Evolutionary conservation across 441 rosid species (phyloP).

Genomic region (Rhodomyrtus psidioides): DNA sequence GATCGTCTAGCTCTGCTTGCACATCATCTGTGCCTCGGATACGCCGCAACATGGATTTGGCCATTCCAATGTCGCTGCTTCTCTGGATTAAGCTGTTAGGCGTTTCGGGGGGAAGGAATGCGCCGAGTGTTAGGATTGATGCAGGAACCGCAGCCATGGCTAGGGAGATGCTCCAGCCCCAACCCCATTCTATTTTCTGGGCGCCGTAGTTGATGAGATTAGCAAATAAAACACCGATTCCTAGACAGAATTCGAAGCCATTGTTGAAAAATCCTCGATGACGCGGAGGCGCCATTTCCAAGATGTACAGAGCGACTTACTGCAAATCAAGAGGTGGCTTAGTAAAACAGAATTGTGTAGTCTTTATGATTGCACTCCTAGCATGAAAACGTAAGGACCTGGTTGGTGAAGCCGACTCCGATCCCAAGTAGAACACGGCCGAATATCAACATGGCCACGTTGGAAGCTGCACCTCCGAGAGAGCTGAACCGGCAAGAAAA

Average conservation of each 20-base stretch:
- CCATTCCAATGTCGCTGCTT: neutral
- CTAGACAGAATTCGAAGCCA: slow-evolving; percentile 45
- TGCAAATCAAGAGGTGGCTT: neutral
- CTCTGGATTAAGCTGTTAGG: neutral
- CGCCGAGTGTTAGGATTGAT: neutral
- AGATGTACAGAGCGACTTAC: slow-evolving; percentile 49
- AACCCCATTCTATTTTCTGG: slow-evolving; percentile 30
- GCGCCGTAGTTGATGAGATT: slow-evolving; percentile 31
- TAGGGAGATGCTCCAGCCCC: slow-evolving; percentile 56
- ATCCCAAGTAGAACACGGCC: slow-evolving; percentile 44
- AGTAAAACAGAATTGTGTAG: neutral
- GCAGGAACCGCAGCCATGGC: slow-evolving; percentile 23
- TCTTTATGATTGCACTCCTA: neutral
- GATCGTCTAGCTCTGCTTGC: slow-evolving; percentile 20
- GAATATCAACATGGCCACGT: slow-evolving; percentile 35
- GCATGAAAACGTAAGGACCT: slow-evolving; percentile 8
- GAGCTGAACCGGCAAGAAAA: slow-evolving; percentile 20
- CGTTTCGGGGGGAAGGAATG: neutral
- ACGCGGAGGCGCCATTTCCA: slow-evolving; percentile 53
- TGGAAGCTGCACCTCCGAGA: slow-evolving; percentile 36
- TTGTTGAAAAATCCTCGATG: slow-evolving; percentile 49
- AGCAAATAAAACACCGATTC: slow-evolving; percentile 35
- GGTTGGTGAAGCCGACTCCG: slow-evolving; percentile 51
- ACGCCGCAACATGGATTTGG: neutral
- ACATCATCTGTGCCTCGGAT: neutral